Percentiles rank a stretch among this genome's conserved stretches.
These are phyloP conservation scores for Odonthalia washingtoniensis DNA, from an alignment of 31 red algal genomes.

Conservation along the genomic window DNA sequence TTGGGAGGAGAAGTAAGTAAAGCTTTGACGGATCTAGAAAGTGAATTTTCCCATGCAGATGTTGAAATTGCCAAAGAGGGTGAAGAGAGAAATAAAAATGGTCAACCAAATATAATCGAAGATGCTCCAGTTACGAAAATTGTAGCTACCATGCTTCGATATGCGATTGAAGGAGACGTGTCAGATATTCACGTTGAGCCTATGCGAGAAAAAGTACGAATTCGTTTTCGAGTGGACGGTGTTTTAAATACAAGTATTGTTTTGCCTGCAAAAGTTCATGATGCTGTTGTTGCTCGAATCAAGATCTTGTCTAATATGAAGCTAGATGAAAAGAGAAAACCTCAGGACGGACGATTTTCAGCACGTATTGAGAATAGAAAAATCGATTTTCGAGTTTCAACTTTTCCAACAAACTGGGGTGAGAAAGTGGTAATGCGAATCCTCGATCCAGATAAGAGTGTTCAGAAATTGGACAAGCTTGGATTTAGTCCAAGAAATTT, in stretches of 20 bases:
- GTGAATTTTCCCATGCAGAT: slow-evolving; percentile 8
- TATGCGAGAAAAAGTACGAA: not conserved
- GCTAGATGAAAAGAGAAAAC: slow-evolving; percentile 13
- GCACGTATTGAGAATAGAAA: not conserved
- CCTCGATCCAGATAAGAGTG: not conserved
- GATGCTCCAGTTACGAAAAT: slow-evolving; percentile 20
- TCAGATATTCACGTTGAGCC: slow-evolving; percentile 23
- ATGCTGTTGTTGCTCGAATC: slow-evolving; percentile 2
- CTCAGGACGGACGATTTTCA: slow-evolving; percentile 15
- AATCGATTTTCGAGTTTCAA: slow-evolving; percentile 20
- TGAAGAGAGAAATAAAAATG: slow-evolving; percentile 16
- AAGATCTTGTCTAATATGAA: slow-evolving; percentile 15
- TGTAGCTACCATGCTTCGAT: not conserved
- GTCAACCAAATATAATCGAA: not conserved
- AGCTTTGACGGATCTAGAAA: slow-evolving; percentile 4
- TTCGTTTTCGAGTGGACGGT: slow-evolving; percentile 19
- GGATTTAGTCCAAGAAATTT: slow-evolving; percentile 1
- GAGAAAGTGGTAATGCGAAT: slow-evolving; percentile 11
- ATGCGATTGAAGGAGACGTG: not conserved
- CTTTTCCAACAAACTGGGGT: slow-evolving; percentile 12
- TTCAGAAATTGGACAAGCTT: not conserved
- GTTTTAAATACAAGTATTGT: slow-evolving; percentile 2
- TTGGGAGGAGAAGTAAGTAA: slow-evolving; percentile 17
- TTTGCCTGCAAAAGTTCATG: slow-evolving; percentile 16
- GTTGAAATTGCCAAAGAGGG: slow-evolving; percentile 11